Conservation (phyloP, 2,329 filamentous ascomycete genomes). For the Lecanoromycetidae sp. region DNA sequence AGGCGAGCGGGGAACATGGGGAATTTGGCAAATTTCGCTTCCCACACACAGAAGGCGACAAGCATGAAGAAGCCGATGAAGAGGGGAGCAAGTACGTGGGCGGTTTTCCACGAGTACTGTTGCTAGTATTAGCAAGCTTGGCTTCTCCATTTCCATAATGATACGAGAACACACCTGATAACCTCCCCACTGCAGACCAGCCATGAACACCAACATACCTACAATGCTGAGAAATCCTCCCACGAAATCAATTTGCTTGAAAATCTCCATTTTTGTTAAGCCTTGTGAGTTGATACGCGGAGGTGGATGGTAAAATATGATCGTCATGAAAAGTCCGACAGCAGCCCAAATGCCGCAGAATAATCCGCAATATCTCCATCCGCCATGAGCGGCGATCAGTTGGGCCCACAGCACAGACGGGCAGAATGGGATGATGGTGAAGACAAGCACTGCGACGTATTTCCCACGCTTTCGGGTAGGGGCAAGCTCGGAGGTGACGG, state of each 20-base stretch:
- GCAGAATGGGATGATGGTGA: conserved; percentile 51
- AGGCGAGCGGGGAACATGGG: conserved; percentile 35
- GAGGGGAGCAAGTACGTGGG: conserved; percentile 36
- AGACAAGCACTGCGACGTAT: conserved; percentile 49
- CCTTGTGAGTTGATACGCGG: conserved; percentile 32
- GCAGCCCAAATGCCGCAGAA: conserved; percentile 33
- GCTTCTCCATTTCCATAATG: conserved; percentile 1
- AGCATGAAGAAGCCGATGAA: conserved; percentile 34
- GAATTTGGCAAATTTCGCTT: conserved; percentile 34
- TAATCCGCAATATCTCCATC: conserved; percentile 34
- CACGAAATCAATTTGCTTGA: conserved; percentile 39
- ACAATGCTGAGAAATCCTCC: conserved; percentile 37
- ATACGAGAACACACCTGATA: conserved; percentile 27
- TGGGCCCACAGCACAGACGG: conserved; percentile 52
- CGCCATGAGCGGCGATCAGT: conserved; percentile 36
- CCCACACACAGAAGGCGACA: conserved; percentile 36
- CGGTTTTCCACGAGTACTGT: conserved; percentile 34
- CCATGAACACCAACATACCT: conserved; percentile 38
- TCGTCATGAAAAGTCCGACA: conserved; percentile 31
- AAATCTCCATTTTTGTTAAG: conserved; percentile 28
- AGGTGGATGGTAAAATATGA: conserved; percentile 36
- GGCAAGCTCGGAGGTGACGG: conserved; percentile 55
- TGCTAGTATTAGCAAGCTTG: conserved; percentile 10
- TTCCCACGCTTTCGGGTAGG: conserved; percentile 52
- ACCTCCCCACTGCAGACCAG: conserved; percentile 42